Percentiles rank a stretch among this genome's conserved stretches.
Evolutionary conservation across 805 yeast genomes (phyloP).

Genomic region (Candida xyloterini): DNA sequence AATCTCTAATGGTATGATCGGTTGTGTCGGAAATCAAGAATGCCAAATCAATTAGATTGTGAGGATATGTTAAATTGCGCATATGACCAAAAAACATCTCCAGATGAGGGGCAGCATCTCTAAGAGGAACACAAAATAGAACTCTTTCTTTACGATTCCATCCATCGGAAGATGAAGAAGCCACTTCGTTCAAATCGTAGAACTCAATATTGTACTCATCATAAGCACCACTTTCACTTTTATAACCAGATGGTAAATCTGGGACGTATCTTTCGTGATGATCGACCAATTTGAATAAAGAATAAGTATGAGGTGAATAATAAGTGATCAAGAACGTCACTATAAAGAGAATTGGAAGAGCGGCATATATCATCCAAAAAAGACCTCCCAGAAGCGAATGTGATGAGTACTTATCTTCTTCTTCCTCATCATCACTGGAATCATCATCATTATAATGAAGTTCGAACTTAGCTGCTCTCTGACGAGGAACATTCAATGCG

Average conservation of each 20-base stretch:
- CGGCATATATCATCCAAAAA: slow-evolving; percentile 23
- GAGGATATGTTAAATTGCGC: slow-evolving; percentile 81
- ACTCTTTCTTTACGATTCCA: slow-evolving; percentile 80
- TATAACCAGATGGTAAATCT: slow-evolving; percentile 34
- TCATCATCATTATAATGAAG: slow-evolving; percentile 10
- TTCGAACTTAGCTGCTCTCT: slow-evolving; percentile 15
- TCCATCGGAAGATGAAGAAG: slow-evolving; percentile 61
- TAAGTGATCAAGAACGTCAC: slow-evolving; percentile 13
- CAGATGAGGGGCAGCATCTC: slow-evolving; percentile 89
- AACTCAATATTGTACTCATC: slow-evolving; percentile 50
- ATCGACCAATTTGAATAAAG: slow-evolving; percentile 6
- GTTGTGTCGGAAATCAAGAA: slow-evolving; percentile 84
- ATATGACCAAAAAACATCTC: slow-evolving; percentile 87
- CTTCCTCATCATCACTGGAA: slow-evolving; percentile 11
- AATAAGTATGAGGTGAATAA: slow-evolving; percentile 6
- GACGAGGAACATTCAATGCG: slow-evolving; percentile 7
- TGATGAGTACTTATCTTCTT: slow-evolving; percentile 13
- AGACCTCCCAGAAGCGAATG: slow-evolving; percentile 14
- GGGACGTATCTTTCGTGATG: slow-evolving; percentile 29
- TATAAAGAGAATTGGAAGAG: slow-evolving; percentile 18
- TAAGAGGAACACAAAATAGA: slow-evolving; percentile 80
- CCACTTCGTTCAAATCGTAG: slow-evolving; percentile 67
- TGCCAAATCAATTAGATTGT: slow-evolving; percentile 75
- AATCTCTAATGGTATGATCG: slow-evolving; percentile 77
- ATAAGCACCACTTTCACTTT: slow-evolving; percentile 22